phyloP scores from a whole-genome alignment of 2,329 filamentous ascomycete genomes.

The Cercospora zeae-maydis region DNA sequence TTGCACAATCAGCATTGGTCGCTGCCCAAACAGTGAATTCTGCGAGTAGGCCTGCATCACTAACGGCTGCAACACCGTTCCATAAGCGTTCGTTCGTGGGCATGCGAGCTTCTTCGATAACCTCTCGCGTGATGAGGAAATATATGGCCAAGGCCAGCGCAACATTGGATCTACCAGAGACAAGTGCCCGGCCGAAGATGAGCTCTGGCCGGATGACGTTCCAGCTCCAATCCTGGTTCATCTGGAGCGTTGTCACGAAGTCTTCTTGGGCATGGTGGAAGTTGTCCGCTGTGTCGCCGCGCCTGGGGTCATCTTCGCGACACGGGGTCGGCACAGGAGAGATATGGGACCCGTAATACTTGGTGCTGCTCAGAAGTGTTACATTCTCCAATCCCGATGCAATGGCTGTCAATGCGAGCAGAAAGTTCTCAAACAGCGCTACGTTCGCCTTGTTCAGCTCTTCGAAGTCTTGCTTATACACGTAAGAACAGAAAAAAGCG shows the following conservation, averaged over 20 bases:
- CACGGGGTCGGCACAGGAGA: constrained; percentile 13
- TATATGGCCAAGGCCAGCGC: constrained; percentile 44
- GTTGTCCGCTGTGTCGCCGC: constrained; percentile 10
- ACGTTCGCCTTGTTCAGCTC: constrained; percentile 30
- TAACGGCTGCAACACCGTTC: constrained; percentile 37
- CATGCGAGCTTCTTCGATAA: constrained; percentile 36
- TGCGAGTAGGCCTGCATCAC: constrained; percentile 37
- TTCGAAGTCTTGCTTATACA: constrained; percentile 35
- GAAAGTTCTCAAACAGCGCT: constrained; percentile 37
- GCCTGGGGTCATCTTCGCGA: constrained; percentile 14
- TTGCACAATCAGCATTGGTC: constrained; percentile 30
- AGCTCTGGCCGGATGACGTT: constrained; percentile 36
- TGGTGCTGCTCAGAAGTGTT: constrained; percentile 20
- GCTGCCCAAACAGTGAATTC: constrained; percentile 40
- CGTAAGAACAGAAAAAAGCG: constrained; percentile 37
- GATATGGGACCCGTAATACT: constrained; percentile 18
- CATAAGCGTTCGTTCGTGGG: constrained; percentile 38
- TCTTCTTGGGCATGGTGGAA: constrained; percentile 22
- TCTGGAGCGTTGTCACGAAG: constrained; percentile 14
- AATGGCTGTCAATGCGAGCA: constrained; percentile 30
- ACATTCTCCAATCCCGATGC: constrained; percentile 29
- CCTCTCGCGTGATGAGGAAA: constrained; percentile 37
- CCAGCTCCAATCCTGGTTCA: constrained; percentile 32
- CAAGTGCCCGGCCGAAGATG: constrained; percentile 33
- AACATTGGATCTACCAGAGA: constrained; percentile 41